Evolutionary conservation across 2,329 filamentous ascomycete genomes (phyloP), one percentile per base, ranked within the genome.

Genomic region (Colletotrichum salicis): DNA sequence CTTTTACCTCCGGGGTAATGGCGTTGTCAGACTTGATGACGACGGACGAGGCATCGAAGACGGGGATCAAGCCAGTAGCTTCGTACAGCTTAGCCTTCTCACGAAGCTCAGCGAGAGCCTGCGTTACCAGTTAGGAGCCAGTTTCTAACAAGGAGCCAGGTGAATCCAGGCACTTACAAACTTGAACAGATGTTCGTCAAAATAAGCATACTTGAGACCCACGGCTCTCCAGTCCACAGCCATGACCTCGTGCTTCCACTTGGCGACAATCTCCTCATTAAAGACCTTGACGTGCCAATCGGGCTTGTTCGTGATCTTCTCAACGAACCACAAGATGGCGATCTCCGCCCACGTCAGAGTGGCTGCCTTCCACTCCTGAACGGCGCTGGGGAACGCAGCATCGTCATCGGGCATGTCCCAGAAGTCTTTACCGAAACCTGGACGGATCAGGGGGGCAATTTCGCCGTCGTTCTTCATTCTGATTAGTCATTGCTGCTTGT

Each of bases 11-110:
- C 0, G 76, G 56, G 1, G 76, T 57, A 13, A 82, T 56, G 37
- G 74, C 55, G n/a, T 22, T 75, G 59, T 83, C 82, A 0, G 82
- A 81, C 73, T 83, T 83, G 74, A 83, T 74, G 55, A 77, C 80
- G 58, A 75, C 76, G 5, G 76, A 74, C 11, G 68, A 74, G 27
- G 79, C 79, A 66, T 83, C 82, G 56, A 81, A 75, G 27, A 82
- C 75, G 5, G 80, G 79, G 1, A 83, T 75, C 0, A 82, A 68
- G 0, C 80, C 76, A 0, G 80, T 80, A 22, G 77, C 60, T 65
- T 82, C 73, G 33, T 78, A 82, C 1, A 81, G 54, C 0, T 75
- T 73, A 15, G 81, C 80, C 64, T 83, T 83, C 35, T 68, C 73
- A 2, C 75, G 70, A 2, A 83, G 74, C 64, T 83, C 81, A 3